These are phyloP conservation scores for Geotrichum restrictum DNA, from an alignment of 1,139 yeast genomes.

Conservation along the genomic window DNA sequence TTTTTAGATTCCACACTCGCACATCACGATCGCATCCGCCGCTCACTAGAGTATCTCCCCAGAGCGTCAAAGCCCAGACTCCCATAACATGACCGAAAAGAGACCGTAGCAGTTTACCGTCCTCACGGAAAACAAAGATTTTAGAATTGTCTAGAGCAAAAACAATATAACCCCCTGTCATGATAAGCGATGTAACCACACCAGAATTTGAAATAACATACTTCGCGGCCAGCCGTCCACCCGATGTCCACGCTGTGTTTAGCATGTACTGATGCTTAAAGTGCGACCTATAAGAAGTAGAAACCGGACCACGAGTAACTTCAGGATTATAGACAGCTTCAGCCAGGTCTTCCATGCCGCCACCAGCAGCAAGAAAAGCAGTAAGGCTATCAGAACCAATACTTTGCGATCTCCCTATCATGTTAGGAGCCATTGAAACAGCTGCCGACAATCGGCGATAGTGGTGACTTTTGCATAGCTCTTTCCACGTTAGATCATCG, in stretches of 20 bases:
- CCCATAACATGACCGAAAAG: slow-evolving; percentile 92
- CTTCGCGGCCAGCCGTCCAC: slow-evolving; percentile 43
- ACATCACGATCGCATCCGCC: slow-evolving; percentile 91
- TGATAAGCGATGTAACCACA: slow-evolving; percentile 41
- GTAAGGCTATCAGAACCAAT: slow-evolving; percentile 12
- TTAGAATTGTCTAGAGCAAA: slow-evolving; percentile 45
- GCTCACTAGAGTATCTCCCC: slow-evolving; percentile 72
- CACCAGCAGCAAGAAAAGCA: slow-evolving; percentile 9
- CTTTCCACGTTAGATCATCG: slow-evolving; percentile 45
- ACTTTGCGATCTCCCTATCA: slow-evolving; percentile 13
- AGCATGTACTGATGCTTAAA: slow-evolving; percentile 44
- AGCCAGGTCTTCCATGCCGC: slow-evolving; percentile 28
- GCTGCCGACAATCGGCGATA: slow-evolving; percentile 41
- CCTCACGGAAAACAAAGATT: slow-evolving; percentile 46
- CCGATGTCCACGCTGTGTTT: slow-evolving; percentile 43
- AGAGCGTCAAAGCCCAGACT: slow-evolving; percentile 91
- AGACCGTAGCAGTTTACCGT: slow-evolving; percentile 68
- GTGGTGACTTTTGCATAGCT: slow-evolving; percentile 41
- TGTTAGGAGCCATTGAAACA: slow-evolving; percentile 23
- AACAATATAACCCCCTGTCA: slow-evolving; percentile 41
- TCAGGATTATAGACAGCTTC: slow-evolving; percentile 39
- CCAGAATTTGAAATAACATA: slow-evolving; percentile 40
- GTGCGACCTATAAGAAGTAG: slow-evolving; percentile 42
- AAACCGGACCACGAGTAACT: slow-evolving; percentile 35
- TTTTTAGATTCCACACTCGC: slow-evolving; percentile 79